Base-by-base conservation (phyloP, 2,329 filamentous ascomycete genomes). In the Botrytis paeoniae region DNA sequence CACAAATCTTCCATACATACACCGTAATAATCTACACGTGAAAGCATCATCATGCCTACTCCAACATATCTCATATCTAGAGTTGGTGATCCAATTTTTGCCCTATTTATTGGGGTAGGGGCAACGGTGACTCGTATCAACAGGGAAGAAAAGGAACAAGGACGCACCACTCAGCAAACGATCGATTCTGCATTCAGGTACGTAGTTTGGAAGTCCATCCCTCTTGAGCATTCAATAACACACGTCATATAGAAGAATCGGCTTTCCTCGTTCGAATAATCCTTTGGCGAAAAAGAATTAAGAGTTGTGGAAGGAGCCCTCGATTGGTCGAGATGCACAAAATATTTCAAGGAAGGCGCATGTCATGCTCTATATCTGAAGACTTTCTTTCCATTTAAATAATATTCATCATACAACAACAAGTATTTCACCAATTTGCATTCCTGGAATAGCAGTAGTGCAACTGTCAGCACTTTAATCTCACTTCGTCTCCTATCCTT, bases 111-210 rank as follows among this genome's bases (percentile, higher is more conserved):
- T 77, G 87, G 87, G 65, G 78, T 85, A 16, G 83, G 84, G 14
- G 86, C 87, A n/a, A 85, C 87, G 20, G 80, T 83, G 35, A 80
- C 86, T 32, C 84, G 86, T n/a, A 86, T 89, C 75, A 85, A 84
- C 72, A 83, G 86, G 20, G 87, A 89, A 75, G 84, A 88, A 78
- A 82, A 80, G 60, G 86, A 87, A 75, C 64, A 75, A 12, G 80
- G 80, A 2, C 76, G 74, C 20, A 79, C 72, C 64, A 79, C 77
- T 16, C 60, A 78, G 72, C 69, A 80, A 69, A 82, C 79, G 25
- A 73, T 81, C 48, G 75, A 80, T 76, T 74, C 78, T 69, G 78
- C 76, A n/a, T 71, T 80, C 16, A 79, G 80, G 80, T 80, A 76
- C 51, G 66, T 61, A 69, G 57, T 45, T 51, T n/a, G 9, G 20